Percentiles rank a stretch among this genome's conserved stretches.
Conservation (phyloP, 1,284 basidiomycete species). For the Xerocomus nothofagi region DNA sequence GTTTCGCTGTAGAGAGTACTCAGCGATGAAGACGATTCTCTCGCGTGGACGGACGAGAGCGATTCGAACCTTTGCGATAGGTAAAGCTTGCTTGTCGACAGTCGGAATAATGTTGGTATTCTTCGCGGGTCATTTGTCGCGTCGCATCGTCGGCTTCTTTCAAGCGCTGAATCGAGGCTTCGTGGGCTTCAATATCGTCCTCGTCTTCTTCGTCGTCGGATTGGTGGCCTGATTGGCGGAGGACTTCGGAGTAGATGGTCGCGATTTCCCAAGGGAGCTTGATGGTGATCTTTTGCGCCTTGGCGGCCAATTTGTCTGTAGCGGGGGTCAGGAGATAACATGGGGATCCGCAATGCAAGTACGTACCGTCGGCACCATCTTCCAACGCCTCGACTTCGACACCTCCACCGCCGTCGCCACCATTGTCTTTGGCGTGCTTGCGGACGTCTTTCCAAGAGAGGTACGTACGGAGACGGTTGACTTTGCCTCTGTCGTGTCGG, state of each 20-base stretch:
- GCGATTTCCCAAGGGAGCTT: conserved; percentile 96
- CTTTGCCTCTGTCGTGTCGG: conserved; percentile 91
- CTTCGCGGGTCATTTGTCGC: conserved; percentile 92
- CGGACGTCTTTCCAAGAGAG: conserved; percentile 99
- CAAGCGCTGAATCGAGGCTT: conserved; percentile 86
- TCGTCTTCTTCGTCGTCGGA: conserved; percentile 95
- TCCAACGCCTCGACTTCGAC: conserved; percentile 79
- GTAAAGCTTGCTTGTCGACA: conserved; percentile 97
- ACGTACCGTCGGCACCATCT: conserved; percentile 72
- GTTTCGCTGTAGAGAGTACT: conserved; percentile 62
- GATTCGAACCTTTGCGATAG: conserved; percentile 78
- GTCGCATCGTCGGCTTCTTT: conserved; percentile 97
- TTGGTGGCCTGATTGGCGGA: conserved; percentile 68
- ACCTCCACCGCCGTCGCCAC: conserved; percentile 73
- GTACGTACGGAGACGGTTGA: conserved; percentile 91
- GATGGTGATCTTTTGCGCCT: conserved; percentile 91
- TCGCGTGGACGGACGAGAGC: not conserved
- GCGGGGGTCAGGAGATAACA: not conserved
- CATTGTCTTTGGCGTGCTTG: conserved; percentile 90
- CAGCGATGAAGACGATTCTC: not conserved
- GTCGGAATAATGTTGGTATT: conserved; percentile 97
- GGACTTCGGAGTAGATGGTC: conserved; percentile 86
- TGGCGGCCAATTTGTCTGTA: conserved; percentile 78
- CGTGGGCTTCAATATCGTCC: conserved; percentile 94
- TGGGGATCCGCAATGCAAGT: not conserved